Percentiles rank a stretch among this genome's conserved stretches.
These are phyloP conservation scores for Backusella mclennaniae DNA, from an alignment of 192 early-diverging fungal genomes.

Conservation along the genomic window DNA sequence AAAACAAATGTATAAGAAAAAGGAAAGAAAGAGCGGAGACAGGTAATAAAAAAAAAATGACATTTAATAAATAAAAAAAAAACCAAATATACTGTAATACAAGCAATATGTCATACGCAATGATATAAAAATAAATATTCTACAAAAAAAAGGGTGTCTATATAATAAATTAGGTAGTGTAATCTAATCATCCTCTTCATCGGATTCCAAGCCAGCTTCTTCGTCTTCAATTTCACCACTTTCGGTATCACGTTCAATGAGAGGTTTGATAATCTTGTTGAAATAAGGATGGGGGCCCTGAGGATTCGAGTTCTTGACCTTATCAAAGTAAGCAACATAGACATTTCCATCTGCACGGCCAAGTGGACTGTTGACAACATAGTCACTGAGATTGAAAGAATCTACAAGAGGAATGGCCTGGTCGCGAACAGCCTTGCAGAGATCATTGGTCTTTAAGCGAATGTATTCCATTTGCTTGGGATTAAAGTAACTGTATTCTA, in stretches of 20 bases:
- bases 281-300: slow-evolving; percentile 73
- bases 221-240: slow-evolving; percentile 45
- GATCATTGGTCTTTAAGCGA: slow-evolving; percentile 57
- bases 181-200: slow-evolving; percentile 52
- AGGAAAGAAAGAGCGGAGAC: neutral
- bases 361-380: slow-evolving; percentile 85
- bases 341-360: slow-evolving; percentile 85
- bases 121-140: neutral
- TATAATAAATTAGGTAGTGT: neutral
- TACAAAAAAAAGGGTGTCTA: neutral
- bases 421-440: slow-evolving; percentile 70
- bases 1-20: neutral
- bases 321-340: slow-evolving; percentile 84
- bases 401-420: slow-evolving; percentile 85
- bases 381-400: slow-evolving; percentile 87
- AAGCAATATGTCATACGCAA: neutral
- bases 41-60: neutral
- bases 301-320: slow-evolving; percentile 77
- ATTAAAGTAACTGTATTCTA: slow-evolving; percentile 82
- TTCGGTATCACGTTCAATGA: slow-evolving; percentile 61
- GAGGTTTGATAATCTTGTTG: slow-evolving; percentile 70
- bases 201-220: slow-evolving; percentile 52
- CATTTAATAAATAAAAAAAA: neutral
- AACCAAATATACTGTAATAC: neutral
- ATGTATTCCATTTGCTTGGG: slow-evolving; percentile 70